Evolutionary conservation across 164 flowering plant genomes (phyloP), one percentile per base, ranked within the genome.

Genomic region (Nelumbo lutea): DNA sequence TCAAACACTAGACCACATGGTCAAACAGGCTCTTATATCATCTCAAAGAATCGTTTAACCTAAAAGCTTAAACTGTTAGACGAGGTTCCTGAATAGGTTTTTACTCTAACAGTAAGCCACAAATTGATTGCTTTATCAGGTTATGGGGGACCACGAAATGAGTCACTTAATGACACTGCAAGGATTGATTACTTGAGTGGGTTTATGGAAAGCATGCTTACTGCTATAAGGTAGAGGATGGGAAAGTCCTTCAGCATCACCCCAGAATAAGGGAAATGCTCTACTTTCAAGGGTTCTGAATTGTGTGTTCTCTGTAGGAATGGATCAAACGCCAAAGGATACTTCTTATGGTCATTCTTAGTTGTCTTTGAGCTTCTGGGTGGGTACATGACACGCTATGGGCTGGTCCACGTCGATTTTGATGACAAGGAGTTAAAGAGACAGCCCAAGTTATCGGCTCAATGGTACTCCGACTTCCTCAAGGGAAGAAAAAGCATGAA

Each of bases 271-370:
- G 6, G 5, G 9, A 40, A 48, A 4, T 27, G 40, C 45, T 11
- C 46, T 50, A 9, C 15, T 52, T 27, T 47, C 42, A 9, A 15
- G 3, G 46, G 11, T 61, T 0, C 47, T 1, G 14, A 62, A 55
- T 5, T 65, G 40, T 62, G 58, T 38, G 42, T n/a, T 13, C 53
- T 58, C 1, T 75, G 50, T 45, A 84, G 87, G 75, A 77, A 78
- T 64, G 87, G 87, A 68, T 76, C 86, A 51, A 80, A 84, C 50
- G 11, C 75, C 2, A 83, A 71, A 73, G 87, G 85, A 27, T 85
- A 82, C 70, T 76, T 85, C 46, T 14, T 61, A 38, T 85, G 87
- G 89, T 83, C 89, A 10, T 79, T 85, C 75, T 40, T 85, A n/a
- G 88, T 85, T 68, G 60, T 77, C 13, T 79, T 79, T 27, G 90